Conservation (phyloP, 768 basidiomycete genomes). For the Leccinum disarticulatum region DNA sequence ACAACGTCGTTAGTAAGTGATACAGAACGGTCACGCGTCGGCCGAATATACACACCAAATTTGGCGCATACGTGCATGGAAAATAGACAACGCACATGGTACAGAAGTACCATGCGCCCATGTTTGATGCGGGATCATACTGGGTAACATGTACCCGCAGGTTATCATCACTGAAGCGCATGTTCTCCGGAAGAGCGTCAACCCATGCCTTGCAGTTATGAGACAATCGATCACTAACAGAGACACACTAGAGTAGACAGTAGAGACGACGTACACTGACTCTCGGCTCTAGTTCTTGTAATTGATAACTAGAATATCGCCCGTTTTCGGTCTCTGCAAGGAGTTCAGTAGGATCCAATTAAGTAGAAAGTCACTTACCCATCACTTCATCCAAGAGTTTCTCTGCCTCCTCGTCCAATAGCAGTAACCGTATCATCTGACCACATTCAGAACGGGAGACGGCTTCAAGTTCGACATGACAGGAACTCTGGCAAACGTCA, state of each 20-base stretch:
- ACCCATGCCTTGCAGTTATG: slow-evolving; percentile 55
- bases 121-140: slow-evolving; percentile 78
- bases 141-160: slow-evolving; percentile 67
- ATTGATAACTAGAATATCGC: slow-evolving; percentile 32
- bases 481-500: slow-evolving; percentile 46
- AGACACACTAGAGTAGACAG: neutral
- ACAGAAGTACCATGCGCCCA: slow-evolving; percentile 80
- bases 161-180: slow-evolving; percentile 70
- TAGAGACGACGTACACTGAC: slow-evolving; percentile 31
- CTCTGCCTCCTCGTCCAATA: slow-evolving; percentile 64
- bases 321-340: slow-evolving; percentile 15
- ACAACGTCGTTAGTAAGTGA: slow-evolving; percentile 1
- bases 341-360: no score
- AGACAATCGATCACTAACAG: slow-evolving; percentile 10
- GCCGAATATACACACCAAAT: slow-evolving; percentile 48
- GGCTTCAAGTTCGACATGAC: slow-evolving; percentile 61
- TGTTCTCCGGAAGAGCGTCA: slow-evolving; percentile 61
- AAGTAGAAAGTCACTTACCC: slow-evolving; percentile 36
- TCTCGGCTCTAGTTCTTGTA: slow-evolving; percentile 46
- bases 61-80: slow-evolving; percentile 63
- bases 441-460: slow-evolving; percentile 64
- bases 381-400: slow-evolving; percentile 49
- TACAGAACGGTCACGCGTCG: neutral
- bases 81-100: slow-evolving; percentile 73
- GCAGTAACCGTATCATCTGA: slow-evolving; percentile 67